phyloP scores from a whole-genome alignment of 2,329 filamentous ascomycete genomes.

The Colletotrichum tabaci region DNA sequence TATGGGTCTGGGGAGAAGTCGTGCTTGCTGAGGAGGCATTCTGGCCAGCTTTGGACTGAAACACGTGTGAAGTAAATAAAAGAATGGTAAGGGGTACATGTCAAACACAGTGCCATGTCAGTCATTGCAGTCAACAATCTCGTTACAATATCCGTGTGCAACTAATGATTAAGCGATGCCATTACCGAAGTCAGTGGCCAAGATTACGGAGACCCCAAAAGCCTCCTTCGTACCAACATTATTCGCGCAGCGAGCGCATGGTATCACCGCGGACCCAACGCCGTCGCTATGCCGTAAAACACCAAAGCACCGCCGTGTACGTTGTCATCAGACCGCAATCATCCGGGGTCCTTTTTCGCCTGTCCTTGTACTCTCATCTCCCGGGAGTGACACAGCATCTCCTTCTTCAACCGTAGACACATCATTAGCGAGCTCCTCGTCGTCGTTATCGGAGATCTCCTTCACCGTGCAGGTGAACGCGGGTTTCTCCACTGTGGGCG shows the following conservation, averaged over 20 bases:
- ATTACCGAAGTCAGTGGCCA: constrained; percentile 2
- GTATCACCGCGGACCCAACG: constrained; percentile 39
- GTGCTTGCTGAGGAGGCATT: constrained; percentile 71
- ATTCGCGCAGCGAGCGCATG: constrained; percentile 13
- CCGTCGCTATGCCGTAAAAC: constrained; percentile 35
- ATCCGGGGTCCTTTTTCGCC: constrained; percentile 7
- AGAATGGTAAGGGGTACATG: too few species aligned
- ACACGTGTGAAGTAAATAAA: not conserved
- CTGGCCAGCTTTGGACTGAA: constrained; percentile 61
- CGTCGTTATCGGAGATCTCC: constrained; percentile 26
- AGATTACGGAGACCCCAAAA: not conserved
- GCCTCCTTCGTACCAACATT: not conserved
- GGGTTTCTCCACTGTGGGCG: constrained; percentile 29
- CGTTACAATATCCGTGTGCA: too few species aligned
- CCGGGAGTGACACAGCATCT: constrained; percentile 3
- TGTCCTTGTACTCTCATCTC: not conserved
- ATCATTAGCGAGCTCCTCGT: not conserved
- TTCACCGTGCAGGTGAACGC: constrained; percentile 37
- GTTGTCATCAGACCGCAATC: constrained; percentile 28
- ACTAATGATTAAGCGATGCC: not conserved
- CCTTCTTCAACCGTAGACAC: constrained; percentile 9
- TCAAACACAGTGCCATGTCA: not conserved
- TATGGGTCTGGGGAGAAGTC: constrained; percentile 64
- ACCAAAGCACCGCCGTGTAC: constrained; percentile 4
- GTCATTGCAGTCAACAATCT: not conserved